Conservation (phyloP, 495 filamentous ascomycete genomes). For the Choiromyces venosus region DNA sequence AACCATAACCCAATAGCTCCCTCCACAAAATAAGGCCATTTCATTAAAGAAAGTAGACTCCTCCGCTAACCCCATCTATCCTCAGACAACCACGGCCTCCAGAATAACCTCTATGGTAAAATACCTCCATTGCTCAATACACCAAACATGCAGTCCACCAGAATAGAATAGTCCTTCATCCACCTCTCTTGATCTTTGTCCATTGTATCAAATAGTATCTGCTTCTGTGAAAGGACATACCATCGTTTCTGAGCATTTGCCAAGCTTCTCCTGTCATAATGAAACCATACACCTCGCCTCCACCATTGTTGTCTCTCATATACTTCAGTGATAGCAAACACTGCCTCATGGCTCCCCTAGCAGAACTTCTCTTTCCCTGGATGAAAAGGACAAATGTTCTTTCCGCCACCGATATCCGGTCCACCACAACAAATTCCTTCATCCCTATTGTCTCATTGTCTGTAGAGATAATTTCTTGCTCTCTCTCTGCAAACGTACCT, state of each 20-base stretch:
- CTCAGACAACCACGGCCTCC: too few relatives aligned
- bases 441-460: slow-evolving; percentile 8
- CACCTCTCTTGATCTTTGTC: slow-evolving; percentile 6
- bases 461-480: slow-evolving; percentile 16
- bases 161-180: slow-evolving; percentile 9
- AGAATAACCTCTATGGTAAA: too few relatives aligned
- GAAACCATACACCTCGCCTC: slow-evolving; percentile 17
- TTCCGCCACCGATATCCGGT: slow-evolving; percentile 9
- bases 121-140: slow-evolving; percentile 15
- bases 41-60: too few relatives aligned
- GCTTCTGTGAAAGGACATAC: slow-evolving; percentile 14
- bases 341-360: slow-evolving; percentile 11
- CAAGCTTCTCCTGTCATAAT: too few relatives aligned
- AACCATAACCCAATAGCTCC: too few relatives aligned
- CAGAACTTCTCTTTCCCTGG: slow-evolving; percentile 15
- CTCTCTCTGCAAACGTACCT: slow-evolving; percentile 9
- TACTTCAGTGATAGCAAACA: not conserved
- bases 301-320: slow-evolving; percentile 15
- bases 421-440: slow-evolving; percentile 17
- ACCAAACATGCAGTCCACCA: slow-evolving; percentile 8
- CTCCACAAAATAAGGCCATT: too few relatives aligned
- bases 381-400: slow-evolving; percentile 13
- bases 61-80: too few relatives aligned
- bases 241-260: too few relatives aligned
- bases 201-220: not conserved